Conservation (phyloP, 805 yeast species). For the Saccharomycopsis guyanensis region DNA sequence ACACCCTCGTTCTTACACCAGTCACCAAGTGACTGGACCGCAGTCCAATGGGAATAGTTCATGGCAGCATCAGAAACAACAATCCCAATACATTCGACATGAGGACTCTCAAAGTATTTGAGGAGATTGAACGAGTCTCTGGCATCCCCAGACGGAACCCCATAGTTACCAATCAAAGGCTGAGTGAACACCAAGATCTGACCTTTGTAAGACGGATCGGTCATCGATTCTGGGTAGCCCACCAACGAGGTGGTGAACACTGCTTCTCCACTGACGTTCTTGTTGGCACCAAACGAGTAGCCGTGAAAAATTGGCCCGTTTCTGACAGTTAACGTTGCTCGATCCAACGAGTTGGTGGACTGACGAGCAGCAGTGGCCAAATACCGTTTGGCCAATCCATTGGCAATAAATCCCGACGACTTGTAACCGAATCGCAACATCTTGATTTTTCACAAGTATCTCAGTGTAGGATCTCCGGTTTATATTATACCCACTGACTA, state of each 20-base stretch:
- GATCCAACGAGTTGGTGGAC: constrained; percentile 35
- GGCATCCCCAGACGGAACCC: constrained; percentile 81
- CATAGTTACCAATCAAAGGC: constrained; percentile 96
- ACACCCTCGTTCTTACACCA: constrained; percentile 98
- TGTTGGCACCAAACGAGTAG: constrained; percentile 91
- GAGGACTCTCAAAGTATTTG: constrained; percentile 87
- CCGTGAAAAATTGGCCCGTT: constrained; percentile 94
- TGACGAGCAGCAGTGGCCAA: constrained; percentile 8
- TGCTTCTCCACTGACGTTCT: constrained; percentile 91
- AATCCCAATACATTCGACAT: constrained; percentile 89
- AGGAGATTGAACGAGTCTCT: constrained; percentile 81
- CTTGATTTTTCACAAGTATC: no score
- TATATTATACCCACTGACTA: not conserved
- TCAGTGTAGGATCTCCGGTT: not conserved
- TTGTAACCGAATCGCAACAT: not conserved
- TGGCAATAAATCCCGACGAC: not conserved
- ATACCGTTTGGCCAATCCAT: not conserved
- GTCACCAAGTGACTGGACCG: constrained; percentile 87
- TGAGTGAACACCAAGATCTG: constrained; percentile 96
- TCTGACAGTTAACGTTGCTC: constrained; percentile 86
- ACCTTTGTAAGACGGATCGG: constrained; percentile 96
- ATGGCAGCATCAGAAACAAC: constrained; percentile 94
- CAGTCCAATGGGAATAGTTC: constrained; percentile 99
- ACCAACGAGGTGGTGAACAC: constrained; percentile 97
- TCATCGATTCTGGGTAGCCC: constrained; percentile 98